Evolutionary conservation across 345 rosid genomes (phyloP).

Genomic region (Pugionium cornutum): DNA sequence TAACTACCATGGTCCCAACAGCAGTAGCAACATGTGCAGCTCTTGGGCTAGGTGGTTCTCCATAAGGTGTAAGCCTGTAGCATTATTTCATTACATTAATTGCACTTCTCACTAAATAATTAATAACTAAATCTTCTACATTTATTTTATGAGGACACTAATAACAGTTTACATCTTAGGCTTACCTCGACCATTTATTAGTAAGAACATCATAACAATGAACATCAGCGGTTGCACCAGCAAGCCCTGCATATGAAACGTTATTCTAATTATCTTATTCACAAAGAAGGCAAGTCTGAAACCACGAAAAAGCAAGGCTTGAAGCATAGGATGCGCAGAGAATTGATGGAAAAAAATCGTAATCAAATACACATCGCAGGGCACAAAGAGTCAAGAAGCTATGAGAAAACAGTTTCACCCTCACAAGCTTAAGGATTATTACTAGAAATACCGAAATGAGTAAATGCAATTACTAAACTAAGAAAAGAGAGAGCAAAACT

Average conservation of each 20-base stretch:
- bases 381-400: not conserved
- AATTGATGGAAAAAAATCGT: not conserved
- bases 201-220: constrained; percentile 93
- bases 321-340: not conserved
- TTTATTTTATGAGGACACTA: not conserved
- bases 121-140: not conserved
- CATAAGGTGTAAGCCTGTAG: constrained; percentile 77
- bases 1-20: constrained; percentile 99
- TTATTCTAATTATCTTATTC: constrained; percentile 15
- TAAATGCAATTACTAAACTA: not conserved
- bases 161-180: not conserved
- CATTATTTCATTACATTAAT: constrained; percentile 21
- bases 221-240: constrained; percentile 99
- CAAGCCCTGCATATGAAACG: constrained; percentile 67
- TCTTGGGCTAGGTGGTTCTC: constrained; percentile 98
- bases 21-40: constrained; percentile 99
- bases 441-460: not conserved
- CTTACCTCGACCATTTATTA: constrained; percentile 96
- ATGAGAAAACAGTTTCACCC: not conserved
- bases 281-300: not conserved
- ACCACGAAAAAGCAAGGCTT: not conserved
- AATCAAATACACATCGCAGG: not conserved
- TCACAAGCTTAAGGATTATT: not conserved
- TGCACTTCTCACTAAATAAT: constrained; percentile 13
- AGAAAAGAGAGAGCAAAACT: constrained; percentile 8